A percentile compares a stretch with the other conserved stretches of the same genome.
These are phyloP conservation scores for Closterium sp. DNA, from an alignment of 139 green algal genomes.

Conservation along the genomic window DNA sequence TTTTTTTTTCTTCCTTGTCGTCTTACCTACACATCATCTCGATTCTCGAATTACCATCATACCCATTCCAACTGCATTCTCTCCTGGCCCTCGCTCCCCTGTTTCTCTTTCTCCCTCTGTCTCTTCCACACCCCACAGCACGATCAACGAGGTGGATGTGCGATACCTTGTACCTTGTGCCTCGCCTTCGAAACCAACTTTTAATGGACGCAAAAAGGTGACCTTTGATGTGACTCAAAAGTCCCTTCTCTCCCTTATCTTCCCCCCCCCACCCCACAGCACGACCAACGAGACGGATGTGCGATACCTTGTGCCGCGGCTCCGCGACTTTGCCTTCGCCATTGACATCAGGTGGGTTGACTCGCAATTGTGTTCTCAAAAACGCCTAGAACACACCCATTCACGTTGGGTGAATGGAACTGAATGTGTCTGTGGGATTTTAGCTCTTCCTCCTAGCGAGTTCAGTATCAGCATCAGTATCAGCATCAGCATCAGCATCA, in stretches of 20 bases:
- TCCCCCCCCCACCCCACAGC: neutral
- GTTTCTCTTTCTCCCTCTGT: neutral
- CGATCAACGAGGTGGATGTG: conserved; percentile 4
- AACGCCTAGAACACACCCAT: too few relatives aligned
- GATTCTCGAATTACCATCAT: neutral
- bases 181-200: too few relatives aligned
- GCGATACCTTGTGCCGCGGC: conserved; percentile 21
- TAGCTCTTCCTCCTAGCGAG: too few relatives aligned
- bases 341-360: conserved; percentile 55
- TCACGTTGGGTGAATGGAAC: too few relatives aligned
- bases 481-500: too few relatives aligned
- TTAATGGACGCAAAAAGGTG: too few relatives aligned
- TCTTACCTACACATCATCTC: neutral
- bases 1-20: too few relatives aligned
- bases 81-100: neutral
- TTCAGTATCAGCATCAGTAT: neutral
- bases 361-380: too few relatives aligned
- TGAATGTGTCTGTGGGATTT: too few relatives aligned
- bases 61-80: neutral
- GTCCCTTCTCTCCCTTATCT: too few relatives aligned
- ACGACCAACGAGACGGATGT: conserved; percentile 7
- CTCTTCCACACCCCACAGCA: neutral
- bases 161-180: conserved; percentile 7
- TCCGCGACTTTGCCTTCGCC: conserved; percentile 60
- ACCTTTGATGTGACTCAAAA: too few relatives aligned